Evolutionary conservation across 2,329 filamentous ascomycete genomes (phyloP).

Genomic region (Colletotrichum acutatum): DNA sequence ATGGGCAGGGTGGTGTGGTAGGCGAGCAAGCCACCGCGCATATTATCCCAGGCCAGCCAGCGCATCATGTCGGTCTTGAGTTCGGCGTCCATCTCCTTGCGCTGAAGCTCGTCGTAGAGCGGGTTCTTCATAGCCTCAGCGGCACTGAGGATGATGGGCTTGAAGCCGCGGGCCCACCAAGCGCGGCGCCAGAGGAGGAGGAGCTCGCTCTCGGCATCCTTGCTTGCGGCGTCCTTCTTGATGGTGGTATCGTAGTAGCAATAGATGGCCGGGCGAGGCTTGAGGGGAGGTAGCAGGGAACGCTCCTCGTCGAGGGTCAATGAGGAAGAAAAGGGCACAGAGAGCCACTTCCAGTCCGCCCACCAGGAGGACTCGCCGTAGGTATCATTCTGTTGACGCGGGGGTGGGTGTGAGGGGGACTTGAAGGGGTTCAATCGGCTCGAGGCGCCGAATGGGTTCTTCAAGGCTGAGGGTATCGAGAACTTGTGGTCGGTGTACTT

Average conservation of each 20-base stretch:
- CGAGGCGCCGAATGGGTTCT: conserved; percentile 55
- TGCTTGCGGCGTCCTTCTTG: conserved; percentile 70
- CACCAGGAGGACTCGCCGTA: conserved; percentile 86
- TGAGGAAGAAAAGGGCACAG: conserved; percentile 83
- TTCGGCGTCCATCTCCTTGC: conserved; percentile 64
- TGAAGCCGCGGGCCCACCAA: conserved; percentile 96
- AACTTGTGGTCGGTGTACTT: conserved; percentile 61
- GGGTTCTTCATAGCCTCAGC: conserved; percentile 87
- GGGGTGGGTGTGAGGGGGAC: conserved; percentile 75
- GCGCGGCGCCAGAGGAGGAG: conserved; percentile 90
- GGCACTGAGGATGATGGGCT: conserved; percentile 81
- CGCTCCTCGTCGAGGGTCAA: conserved; percentile 84
- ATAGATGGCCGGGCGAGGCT: conserved; percentile 79
- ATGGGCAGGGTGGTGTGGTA: conserved; percentile 88
- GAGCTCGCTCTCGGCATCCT: conserved; percentile 80
- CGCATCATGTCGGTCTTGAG: conserved; percentile 79
- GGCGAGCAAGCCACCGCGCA: conserved; percentile 84
- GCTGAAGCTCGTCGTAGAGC: conserved; percentile 77
- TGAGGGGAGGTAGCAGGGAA: conserved; percentile 82
- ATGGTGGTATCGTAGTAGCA: conserved; percentile 85
- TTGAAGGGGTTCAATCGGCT: conserved; percentile 74
- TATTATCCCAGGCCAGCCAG: conserved; percentile 93
- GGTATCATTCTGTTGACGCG: conserved; percentile 81
- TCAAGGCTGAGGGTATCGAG: conserved; percentile 58
- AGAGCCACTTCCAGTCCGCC: conserved; percentile 89